Conservation (phyloP, 306 rosid species). For the Nissolia schottii region DNA sequence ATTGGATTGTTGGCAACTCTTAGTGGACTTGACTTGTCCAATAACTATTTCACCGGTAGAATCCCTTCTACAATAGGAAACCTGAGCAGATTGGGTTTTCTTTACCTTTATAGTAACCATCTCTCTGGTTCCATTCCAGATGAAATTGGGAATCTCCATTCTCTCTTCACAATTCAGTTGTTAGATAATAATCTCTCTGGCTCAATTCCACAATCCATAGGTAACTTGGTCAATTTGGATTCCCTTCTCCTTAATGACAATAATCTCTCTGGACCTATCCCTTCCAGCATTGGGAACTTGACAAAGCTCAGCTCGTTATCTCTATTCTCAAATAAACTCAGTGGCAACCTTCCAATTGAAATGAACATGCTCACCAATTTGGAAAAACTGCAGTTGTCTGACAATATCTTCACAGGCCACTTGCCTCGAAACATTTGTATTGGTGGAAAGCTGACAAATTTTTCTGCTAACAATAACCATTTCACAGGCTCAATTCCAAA, state of each 20-base stretch:
- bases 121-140: background rate
- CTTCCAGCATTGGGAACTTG: no score
- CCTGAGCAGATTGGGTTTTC: background rate
- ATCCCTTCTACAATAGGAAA: conserved; percentile 18
- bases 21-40: background rate
- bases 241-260: background rate
- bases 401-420: background rate
- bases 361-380: no score
- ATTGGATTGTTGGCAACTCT: background rate
- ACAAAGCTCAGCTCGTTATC: no score
- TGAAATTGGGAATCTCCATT: conserved; percentile 5
- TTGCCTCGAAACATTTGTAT: no score
- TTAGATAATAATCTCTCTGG: background rate
- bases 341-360: no score
- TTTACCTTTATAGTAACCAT: background rate
- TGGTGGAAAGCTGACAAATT: no score
- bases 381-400: background rate
- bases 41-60: background rate
- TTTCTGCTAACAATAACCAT: no score
- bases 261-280: no score
- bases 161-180: background rate
- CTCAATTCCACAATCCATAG: background rate
- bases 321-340: no score
- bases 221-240: background rate
- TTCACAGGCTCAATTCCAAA: no score